These are phyloP conservation scores for Hypoxylon sp. DNA, from an alignment of 2,329 filamentous ascomycete species.

Conservation along the genomic window DNA sequence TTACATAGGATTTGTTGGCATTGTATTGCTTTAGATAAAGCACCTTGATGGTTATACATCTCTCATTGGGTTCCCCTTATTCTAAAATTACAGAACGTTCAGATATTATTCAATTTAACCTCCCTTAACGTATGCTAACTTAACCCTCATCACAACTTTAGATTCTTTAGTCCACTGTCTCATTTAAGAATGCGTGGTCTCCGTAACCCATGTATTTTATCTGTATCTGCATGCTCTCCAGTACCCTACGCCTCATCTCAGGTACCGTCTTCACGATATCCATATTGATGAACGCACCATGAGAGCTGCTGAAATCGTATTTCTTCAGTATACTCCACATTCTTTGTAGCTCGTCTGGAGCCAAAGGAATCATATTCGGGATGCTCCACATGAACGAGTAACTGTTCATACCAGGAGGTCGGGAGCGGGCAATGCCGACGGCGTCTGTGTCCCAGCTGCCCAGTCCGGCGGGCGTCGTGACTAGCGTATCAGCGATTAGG, in stretches of 20 bases:
- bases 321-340: conserved; percentile 79
- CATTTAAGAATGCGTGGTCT: conserved; percentile 59
- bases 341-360: conserved; percentile 71
- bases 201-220: conserved; percentile 66
- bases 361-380: conserved; percentile 81
- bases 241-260: conserved; percentile 73
- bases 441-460: conserved; percentile 64
- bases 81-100: not conserved
- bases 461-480: conserved; percentile 75
- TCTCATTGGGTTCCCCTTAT: not conserved
- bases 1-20: not conserved
- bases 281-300: conserved; percentile 75
- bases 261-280: conserved; percentile 69
- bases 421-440: conserved; percentile 54
- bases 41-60: conserved; percentile 6
- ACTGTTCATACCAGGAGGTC: conserved; percentile 64
- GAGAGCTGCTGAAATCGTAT: conserved; percentile 75
- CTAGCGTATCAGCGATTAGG: conserved; percentile 83
- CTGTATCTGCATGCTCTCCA: conserved; percentile 85
- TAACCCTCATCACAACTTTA: too few relatives aligned
- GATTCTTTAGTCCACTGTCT: conserved; percentile 37
- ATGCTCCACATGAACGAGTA: conserved; percentile 85
- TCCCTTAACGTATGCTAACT: not conserved
- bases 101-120: not conserved
- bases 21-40: not conserved